Evolutionary conservation across 805 yeast species (phyloP).

Genomic region (Zygosaccharomyces gambellarensis): DNA sequence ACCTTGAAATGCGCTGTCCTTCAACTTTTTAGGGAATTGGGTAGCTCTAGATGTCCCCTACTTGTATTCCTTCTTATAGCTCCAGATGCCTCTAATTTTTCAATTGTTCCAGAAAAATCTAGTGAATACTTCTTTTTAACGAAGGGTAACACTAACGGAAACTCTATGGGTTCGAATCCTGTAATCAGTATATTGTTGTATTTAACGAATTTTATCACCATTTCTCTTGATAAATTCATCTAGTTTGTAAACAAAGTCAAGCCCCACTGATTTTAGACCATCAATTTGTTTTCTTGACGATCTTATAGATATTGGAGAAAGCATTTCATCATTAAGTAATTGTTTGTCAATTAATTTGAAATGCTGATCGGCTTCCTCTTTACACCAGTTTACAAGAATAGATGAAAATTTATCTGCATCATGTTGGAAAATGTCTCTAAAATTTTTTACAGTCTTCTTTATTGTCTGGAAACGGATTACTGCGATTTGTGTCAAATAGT

Average conservation of each 20-base stretch:
- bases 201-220: constrained; percentile 12
- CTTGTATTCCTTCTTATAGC: not conserved
- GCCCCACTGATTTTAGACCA: constrained; percentile 58
- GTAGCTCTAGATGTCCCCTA: too few species aligned
- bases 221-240: constrained; percentile 36
- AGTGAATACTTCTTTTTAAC: not conserved
- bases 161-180: not conserved
- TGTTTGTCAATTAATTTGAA: constrained; percentile 60
- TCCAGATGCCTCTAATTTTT: not conserved
- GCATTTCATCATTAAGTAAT: constrained; percentile 55
- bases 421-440: constrained; percentile 46
- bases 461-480: constrained; percentile 58
- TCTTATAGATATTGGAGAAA: constrained; percentile 47
- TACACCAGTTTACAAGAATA: constrained; percentile 75
- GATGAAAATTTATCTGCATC: constrained; percentile 38
- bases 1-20: too few species aligned
- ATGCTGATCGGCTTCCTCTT: constrained; percentile 56
- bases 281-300: constrained; percentile 58
- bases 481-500: constrained; percentile 57
- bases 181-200: not conserved
- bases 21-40: too few species aligned
- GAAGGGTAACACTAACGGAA: not conserved
- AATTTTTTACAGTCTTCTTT: constrained; percentile 52
- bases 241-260: constrained; percentile 69
- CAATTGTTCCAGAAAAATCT: constrained; percentile 5